Conservation (phyloP, 179 eudicot genomes). For the Beta lomatogona region DNA sequence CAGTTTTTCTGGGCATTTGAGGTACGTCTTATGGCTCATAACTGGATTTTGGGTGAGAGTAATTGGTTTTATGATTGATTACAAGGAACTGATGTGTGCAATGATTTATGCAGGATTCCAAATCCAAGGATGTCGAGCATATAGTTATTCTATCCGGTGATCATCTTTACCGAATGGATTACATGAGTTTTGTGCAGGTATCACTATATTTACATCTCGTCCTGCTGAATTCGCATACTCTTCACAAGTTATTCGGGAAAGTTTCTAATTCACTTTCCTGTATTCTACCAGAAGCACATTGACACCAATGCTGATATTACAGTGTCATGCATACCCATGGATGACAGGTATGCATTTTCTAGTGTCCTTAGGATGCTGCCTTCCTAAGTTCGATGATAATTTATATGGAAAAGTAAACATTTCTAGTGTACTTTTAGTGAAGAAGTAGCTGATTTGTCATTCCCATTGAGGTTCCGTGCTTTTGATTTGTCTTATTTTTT, state of each 20-base stretch:
- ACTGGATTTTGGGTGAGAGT: not conserved
- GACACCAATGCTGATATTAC: slow-evolving; percentile 88
- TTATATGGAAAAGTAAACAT: not conserved
- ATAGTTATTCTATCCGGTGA: slow-evolving; percentile 90
- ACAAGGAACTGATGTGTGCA: slow-evolving; percentile 1
- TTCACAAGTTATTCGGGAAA: not conserved
- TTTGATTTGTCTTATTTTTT: slow-evolving; percentile 4
- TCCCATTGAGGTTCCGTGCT: not conserved
- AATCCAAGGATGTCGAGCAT: slow-evolving; percentile 73
- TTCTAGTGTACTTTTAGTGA: not conserved
- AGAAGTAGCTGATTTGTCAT: not conserved
- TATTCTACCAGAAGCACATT: slow-evolving; percentile 65
- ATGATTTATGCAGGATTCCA: slow-evolving; percentile 61
- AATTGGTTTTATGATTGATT: not conserved
- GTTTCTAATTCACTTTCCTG: slow-evolving; percentile 7
- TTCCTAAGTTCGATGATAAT: too few relatives aligned
- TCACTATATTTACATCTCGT: not conserved
- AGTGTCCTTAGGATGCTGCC: too few relatives aligned
- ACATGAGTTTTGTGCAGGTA: slow-evolving; percentile 86
- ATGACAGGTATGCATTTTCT: slow-evolving; percentile 56
- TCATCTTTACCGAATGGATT: slow-evolving; percentile 93
- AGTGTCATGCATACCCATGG: slow-evolving; percentile 93
- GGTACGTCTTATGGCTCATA: slow-evolving; percentile 36
- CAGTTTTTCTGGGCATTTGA: slow-evolving; percentile 87
- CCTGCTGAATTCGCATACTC: not conserved